Conservation (phyloP, 2,329 filamentous ascomycete genomes). For the Fusarium sp. region DNA sequence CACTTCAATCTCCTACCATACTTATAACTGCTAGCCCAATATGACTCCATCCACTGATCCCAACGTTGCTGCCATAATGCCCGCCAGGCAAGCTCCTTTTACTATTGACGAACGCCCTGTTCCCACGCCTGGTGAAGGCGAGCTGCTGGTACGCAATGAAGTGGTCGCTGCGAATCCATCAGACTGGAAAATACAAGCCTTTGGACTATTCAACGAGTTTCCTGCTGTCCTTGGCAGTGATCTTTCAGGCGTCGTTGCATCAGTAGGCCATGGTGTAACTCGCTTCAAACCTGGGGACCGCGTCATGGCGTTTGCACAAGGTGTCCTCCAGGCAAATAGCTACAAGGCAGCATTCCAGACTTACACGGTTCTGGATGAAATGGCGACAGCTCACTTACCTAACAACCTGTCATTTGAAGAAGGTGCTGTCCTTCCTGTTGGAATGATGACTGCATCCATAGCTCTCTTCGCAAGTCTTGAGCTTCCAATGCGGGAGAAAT, state of each 20-base stretch:
- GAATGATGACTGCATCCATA: slow-evolving; percentile 8
- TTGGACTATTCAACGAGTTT: slow-evolving; percentile 36
- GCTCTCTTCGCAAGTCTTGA: background rate
- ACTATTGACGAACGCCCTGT: background rate
- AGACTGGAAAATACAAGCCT: slow-evolving; percentile 54
- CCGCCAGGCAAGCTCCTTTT: background rate
- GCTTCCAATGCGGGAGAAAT: slow-evolving; percentile 28
- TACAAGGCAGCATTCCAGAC: slow-evolving; percentile 54
- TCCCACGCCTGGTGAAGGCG: background rate
- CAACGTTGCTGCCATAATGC: background rate
- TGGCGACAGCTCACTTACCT: fast-evolving
- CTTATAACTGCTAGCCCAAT: too few relatives aligned
- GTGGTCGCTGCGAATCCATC: slow-evolving; percentile 53
- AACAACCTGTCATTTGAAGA: slow-evolving; percentile 44
- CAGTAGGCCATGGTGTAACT: slow-evolving; percentile 5
- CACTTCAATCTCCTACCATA: too few relatives aligned
- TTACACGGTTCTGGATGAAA: slow-evolving; percentile 46
- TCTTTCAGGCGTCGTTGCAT: slow-evolving; percentile 22
- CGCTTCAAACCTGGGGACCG: slow-evolving; percentile 32
- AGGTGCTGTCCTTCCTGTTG: slow-evolving; percentile 16
- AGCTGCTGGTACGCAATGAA: background rate
- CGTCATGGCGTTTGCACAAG: slow-evolving; percentile 50
- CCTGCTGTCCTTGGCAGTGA: slow-evolving; percentile 38
- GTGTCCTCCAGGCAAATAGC: slow-evolving; percentile 48
- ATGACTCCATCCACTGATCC: fast-evolving